Percentiles rank a stretch among this genome's conserved stretches.
Conservation (phyloP, 805 yeast species). For the Zygosaccharomyces pseudorouxii region DNA sequence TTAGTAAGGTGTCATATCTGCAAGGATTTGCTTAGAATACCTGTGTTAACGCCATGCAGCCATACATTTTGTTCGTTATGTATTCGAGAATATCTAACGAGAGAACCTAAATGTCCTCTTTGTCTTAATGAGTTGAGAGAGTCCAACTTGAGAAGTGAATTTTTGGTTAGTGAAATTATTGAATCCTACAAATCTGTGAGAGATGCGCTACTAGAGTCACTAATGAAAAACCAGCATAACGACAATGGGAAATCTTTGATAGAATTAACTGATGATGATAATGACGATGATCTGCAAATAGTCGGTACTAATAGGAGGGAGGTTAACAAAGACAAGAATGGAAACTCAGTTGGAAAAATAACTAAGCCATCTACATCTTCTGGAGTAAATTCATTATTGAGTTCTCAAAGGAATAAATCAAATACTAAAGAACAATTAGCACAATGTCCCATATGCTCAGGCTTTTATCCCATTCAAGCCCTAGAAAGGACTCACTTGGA, state of each 20-base stretch:
- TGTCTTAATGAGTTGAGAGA: constrained; percentile 70
- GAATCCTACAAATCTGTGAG: constrained; percentile 47
- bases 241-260: constrained; percentile 21
- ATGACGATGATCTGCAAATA: constrained; percentile 29
- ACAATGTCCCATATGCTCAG: constrained; percentile 64
- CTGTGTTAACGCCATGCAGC: constrained; percentile 78
- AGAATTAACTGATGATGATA: constrained; percentile 29
- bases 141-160: constrained; percentile 61
- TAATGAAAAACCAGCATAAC: constrained; percentile 13
- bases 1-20: constrained; percentile 81
- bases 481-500: constrained; percentile 61
- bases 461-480: constrained; percentile 48
- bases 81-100: constrained; percentile 64
- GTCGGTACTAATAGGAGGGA: constrained; percentile 27
- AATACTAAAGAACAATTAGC: constrained; percentile 32
- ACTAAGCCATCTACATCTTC: constrained; percentile 7
- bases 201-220: constrained; percentile 34
- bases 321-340: constrained; percentile 8
- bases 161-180: constrained; percentile 67
- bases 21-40: constrained; percentile 73
- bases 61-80: constrained; percentile 90
- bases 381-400: constrained; percentile 16
- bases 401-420: constrained; percentile 8
- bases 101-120: constrained; percentile 64
- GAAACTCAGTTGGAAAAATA: constrained; percentile 4